Evolutionary conservation across 164 flowering plant genomes (phyloP).

Genomic region (Stephania yunnanensis): DNA sequence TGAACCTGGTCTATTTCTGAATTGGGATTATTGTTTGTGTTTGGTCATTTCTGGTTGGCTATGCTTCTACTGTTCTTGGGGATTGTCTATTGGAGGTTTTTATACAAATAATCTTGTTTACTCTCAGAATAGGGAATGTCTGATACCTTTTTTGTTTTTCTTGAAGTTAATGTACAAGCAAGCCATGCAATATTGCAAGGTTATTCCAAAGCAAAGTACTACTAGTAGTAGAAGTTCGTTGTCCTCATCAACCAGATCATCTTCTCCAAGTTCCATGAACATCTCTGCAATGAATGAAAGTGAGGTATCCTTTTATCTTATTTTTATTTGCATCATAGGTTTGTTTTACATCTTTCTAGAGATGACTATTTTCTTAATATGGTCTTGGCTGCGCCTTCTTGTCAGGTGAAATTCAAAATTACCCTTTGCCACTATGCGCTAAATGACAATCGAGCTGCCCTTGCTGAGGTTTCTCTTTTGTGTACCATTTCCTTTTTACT

Average conservation of each 20-base stretch:
- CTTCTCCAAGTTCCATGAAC: slow-evolving; percentile 75
- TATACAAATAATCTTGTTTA: no score
- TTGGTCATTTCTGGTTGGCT: background rate
- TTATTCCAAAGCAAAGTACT: slow-evolving; percentile 58
- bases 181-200: slow-evolving; percentile 81
- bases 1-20: background rate
- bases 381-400: slow-evolving; percentile 2
- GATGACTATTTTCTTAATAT: background rate
- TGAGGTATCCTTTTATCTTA: slow-evolving; percentile 49
- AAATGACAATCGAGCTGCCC: slow-evolving; percentile 66
- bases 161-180: slow-evolving; percentile 75
- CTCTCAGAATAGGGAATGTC: no score
- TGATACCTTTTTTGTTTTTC: slow-evolving; percentile 1
- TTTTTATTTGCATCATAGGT: background rate
- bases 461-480: slow-evolving; percentile 59
- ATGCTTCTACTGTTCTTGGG: background rate
- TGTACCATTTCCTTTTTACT: background rate
- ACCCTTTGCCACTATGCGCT: slow-evolving; percentile 69
- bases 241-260: slow-evolving; percentile 60
- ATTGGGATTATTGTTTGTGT: background rate
- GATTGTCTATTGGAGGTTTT: background rate
- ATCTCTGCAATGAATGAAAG: slow-evolving; percentile 69
- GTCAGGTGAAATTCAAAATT: slow-evolving; percentile 84
- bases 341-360: background rate
- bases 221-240: slow-evolving; percentile 56